Percentiles rank a stretch among this genome's conserved stretches.
Evolutionary conservation across 2,329 filamentous ascomycete species (phyloP).

Genomic region (Diaporthe sp.): DNA sequence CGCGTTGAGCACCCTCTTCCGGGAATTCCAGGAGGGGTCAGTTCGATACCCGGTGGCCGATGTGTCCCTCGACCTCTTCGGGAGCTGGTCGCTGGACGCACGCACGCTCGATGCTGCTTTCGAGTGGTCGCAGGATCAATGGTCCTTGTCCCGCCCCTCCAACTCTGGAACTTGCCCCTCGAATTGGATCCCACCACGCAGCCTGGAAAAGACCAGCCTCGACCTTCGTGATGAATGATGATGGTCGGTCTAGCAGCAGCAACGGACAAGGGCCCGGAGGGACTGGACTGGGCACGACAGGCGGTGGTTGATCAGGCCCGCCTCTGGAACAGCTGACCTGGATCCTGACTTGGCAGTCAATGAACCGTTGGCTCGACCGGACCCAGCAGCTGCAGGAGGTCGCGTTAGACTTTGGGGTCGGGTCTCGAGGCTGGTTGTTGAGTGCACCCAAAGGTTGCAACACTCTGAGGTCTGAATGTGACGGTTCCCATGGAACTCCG

Average conservation of each 20-base stretch:
- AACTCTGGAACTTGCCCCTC: conserved; percentile 26
- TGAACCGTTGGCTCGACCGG: conserved; percentile 36
- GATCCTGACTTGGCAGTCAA: conserved; percentile 36
- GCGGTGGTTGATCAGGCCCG: conserved; percentile 32
- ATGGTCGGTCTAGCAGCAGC: conserved; percentile 25
- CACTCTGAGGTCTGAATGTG: conserved; percentile 25
- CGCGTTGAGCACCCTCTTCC: conserved; percentile 39
- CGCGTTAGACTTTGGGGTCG: conserved; percentile 28
- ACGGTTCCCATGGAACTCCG: conserved; percentile 26
- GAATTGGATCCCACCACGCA: conserved; percentile 36
- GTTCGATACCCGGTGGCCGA: conserved; percentile 11
- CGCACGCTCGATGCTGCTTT: conserved; percentile 9
- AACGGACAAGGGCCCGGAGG: conserved; percentile 4
- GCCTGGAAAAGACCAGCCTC: conserved; percentile 31
- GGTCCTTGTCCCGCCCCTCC: conserved; percentile 36
- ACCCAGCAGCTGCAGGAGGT: conserved; percentile 34
- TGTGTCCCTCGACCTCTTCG: conserved; percentile 23
- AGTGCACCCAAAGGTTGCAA: conserved; percentile 18
- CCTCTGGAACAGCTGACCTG: conserved; percentile 37
- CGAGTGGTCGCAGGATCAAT: conserved; percentile 26
- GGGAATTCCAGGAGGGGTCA: not conserved
- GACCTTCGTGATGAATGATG: conserved; percentile 33
- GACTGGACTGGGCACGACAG: conserved; percentile 24
- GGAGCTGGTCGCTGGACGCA: not conserved
- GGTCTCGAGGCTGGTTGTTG: conserved; percentile 17